Base-by-base conservation (phyloP, 208 protist genomes). In the Crithidia expoeki region DNA sequence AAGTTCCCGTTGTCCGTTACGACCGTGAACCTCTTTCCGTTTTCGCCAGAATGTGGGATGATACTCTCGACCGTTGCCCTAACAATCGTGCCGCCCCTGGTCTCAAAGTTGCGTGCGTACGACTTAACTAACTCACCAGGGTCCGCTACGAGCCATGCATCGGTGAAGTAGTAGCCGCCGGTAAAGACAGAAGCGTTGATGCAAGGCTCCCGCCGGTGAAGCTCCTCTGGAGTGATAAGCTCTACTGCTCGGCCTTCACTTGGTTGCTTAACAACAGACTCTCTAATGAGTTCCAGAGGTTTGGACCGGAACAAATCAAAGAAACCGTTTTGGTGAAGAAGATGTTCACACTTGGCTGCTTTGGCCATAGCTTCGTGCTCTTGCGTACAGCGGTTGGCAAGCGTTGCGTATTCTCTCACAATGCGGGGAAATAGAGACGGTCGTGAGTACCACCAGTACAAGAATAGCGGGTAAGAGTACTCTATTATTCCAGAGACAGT, bases 361-460 rank as follows among this genome's bases (percentile, higher is more conserved):
- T 58, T 55, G 2, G 65, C 40, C 44, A 80, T 62, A 16, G 30
- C 46, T n/a, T 73, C 58, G 25, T 73, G 59, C 52, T 80, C 61
- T 12, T 57, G 51, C 12, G 67, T 68, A 19, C 47, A 79, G 32
- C 65, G 61, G 11, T 63, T 40, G 3, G 69, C 63, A 12, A 80
- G 50, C 17, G 62, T 68, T 16, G 49, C 42, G 51, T 65, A 74
- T 21, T 79, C 63, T 25, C 38, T 44, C 12, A 23, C 34, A 27
- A 70, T 63, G 17, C 63, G 59, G 0, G 47, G 16, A 33, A 74
- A 76, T 4, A 38, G 32, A 40, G 47, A 40, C 3, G 63, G 79
- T 0, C 63, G 36, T 6, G 67, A 83, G 30, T 62, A 62, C 63
- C 61, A 79, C 59, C 63, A 80, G 53, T 67, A 80, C 36, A 63